Evolutionary conservation across 257 asterid genomes (phyloP).

Genomic region (Misopates orontium): DNA sequence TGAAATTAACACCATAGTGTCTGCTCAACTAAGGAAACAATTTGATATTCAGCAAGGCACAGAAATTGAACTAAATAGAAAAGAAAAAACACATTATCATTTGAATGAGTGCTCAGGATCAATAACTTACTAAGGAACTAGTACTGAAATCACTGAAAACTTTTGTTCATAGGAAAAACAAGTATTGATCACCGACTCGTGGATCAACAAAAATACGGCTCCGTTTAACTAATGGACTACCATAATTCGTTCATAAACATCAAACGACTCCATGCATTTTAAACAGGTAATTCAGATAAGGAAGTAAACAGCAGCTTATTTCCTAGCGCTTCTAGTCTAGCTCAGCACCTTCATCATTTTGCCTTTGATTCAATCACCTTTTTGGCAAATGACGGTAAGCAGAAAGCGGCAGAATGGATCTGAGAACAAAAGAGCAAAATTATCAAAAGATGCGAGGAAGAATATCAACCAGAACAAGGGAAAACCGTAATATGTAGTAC

Average conservation of each 20-base stretch:
- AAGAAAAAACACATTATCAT: neutral
- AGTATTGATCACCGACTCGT: neutral
- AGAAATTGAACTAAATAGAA: neutral
- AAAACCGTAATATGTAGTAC: slow-evolving; percentile 11
- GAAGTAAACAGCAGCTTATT: slow-evolving; percentile 17
- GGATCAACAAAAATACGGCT: slow-evolving; percentile 3
- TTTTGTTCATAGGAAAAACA: neutral
- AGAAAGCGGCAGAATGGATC: slow-evolving; percentile 95
- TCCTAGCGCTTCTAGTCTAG: slow-evolving; percentile 15
- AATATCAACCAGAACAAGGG: neutral
- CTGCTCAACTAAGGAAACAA: no score
- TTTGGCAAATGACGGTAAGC: slow-evolving; percentile 87
- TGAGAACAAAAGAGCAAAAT: slow-evolving; percentile 29
- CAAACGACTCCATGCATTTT: slow-evolving; percentile 1
- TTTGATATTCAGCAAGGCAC: no score
- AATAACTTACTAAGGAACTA: neutral
- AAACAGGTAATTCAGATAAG: slow-evolving; percentile 8
- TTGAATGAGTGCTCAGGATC: neutral
- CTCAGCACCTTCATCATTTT: slow-evolving; percentile 31
- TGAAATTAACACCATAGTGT: no score
- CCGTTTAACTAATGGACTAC: neutral
- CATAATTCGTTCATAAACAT: slow-evolving; percentile 22
- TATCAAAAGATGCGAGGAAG: neutral
- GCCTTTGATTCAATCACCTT: slow-evolving; percentile 74
- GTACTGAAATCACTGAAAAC: neutral